Conservation (phyloP, 495 filamentous ascomycete genomes). For the Talaromyces trachyspermus region DNA sequence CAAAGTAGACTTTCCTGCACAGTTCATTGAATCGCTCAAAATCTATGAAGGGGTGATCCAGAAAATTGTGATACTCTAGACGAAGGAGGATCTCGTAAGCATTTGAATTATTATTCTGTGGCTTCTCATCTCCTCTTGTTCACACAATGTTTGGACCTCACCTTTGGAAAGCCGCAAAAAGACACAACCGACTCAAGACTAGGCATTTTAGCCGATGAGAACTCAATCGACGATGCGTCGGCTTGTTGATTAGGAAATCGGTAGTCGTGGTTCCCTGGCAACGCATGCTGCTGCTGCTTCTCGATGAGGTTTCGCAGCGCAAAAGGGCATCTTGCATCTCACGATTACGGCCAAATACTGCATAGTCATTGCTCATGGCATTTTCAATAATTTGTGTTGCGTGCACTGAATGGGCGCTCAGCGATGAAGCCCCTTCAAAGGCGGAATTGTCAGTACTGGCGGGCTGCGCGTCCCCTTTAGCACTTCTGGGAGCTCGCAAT, state of each 20-base stretch:
- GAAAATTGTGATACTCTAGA: constrained; percentile 9
- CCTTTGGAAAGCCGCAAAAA: constrained; percentile 45
- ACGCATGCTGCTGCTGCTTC: constrained; percentile 25
- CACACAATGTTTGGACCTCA: constrained; percentile 12
- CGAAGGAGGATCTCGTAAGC: constrained; percentile 9
- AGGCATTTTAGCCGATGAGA: constrained; percentile 48
- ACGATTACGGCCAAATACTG: constrained; percentile 38
- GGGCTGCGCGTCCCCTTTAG: not conserved
- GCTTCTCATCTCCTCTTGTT: not conserved
- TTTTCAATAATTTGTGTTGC: constrained; percentile 56
- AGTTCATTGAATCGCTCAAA: constrained; percentile 50
- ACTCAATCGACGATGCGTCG: constrained; percentile 26
- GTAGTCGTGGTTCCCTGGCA: constrained; percentile 29
- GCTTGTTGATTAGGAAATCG: constrained; percentile 36
- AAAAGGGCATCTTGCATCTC: constrained; percentile 51
- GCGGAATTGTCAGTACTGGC: constrained; percentile 20
- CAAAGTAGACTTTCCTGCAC: constrained; percentile 53
- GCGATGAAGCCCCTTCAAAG: constrained; percentile 55
- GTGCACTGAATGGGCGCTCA: constrained; percentile 56
- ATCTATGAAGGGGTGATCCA: constrained; percentile 30
- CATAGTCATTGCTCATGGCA: constrained; percentile 44
- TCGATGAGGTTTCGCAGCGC: constrained; percentile 49
- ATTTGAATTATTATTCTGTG: not conserved
- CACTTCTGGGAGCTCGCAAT: constrained; percentile 18
- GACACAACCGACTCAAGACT: constrained; percentile 43